These are phyloP conservation scores for Pseudonitzschia multiseries DNA, from an alignment of 108 stramenopile genomes.

Conservation along the genomic window DNA sequence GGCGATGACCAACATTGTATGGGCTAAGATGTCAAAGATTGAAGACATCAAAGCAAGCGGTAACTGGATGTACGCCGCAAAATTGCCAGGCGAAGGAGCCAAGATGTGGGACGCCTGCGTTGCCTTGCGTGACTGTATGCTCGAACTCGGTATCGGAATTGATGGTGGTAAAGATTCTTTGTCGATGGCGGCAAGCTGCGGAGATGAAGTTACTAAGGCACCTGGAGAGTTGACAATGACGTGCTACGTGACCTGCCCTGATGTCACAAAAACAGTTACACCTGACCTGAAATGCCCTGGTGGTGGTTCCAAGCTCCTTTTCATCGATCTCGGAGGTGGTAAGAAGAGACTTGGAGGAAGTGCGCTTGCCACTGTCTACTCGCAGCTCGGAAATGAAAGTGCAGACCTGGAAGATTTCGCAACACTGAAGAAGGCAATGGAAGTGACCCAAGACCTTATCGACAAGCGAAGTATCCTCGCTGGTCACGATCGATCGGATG, in stretches of 20 bases:
- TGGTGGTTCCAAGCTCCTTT: constrained; percentile 70
- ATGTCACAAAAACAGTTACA: constrained; percentile 93
- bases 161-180: constrained; percentile 99
- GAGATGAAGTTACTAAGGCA: constrained; percentile 94
- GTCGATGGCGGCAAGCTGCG: constrained; percentile 97
- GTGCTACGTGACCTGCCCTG: constrained; percentile 93
- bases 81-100: constrained; percentile 96
- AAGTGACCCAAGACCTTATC: constrained; percentile 88
- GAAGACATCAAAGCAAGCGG: constrained; percentile 95
- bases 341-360: constrained; percentile 93
- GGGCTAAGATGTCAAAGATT: constrained; percentile 92
- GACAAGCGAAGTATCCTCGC: constrained; percentile 79
- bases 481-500: constrained; percentile 97
- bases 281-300: constrained; percentile 91
- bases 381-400: constrained; percentile 89
- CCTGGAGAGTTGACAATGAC: constrained; percentile 97
- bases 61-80: constrained; percentile 99
- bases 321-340: constrained; percentile 87
- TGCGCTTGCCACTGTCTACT: constrained; percentile 92
- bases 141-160: constrained; percentile 90
- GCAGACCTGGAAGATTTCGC: constrained; percentile 92
- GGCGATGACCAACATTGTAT: constrained; percentile 98
- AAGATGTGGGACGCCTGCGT: constrained; percentile 98
- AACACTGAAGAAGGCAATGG: constrained; percentile 83
- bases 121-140: constrained; percentile 88